These are phyloP conservation scores for Dissophora globulifera DNA, from an alignment of 192 early-diverging fungal species.

Conservation along the genomic window DNA sequence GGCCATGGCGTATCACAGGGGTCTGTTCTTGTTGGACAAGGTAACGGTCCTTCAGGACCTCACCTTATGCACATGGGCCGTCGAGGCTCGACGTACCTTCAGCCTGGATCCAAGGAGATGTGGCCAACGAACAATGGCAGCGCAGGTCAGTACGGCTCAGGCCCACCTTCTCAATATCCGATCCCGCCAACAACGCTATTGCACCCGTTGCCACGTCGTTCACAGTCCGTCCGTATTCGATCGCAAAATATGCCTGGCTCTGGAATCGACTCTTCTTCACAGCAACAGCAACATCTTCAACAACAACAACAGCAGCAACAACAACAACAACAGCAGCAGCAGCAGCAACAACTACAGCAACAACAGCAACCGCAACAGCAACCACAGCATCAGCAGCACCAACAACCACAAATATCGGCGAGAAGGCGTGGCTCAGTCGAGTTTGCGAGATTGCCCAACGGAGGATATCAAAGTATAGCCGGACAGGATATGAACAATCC, in stretches of 20 bases:
- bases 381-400: background rate
- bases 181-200: conserved; percentile 31
- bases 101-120: background rate
- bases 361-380: background rate
- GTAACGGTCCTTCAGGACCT: no score
- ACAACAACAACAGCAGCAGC: background rate
- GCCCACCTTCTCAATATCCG: conserved; percentile 19
- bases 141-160: background rate
- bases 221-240: conserved; percentile 24
- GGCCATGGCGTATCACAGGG: no score
- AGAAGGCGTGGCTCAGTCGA: conserved; percentile 13
- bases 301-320: conserved; percentile 4
- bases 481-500: background rate
- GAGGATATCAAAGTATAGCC: conserved; percentile 15
- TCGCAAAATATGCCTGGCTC: no score
- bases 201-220: conserved; percentile 26
- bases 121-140: background rate
- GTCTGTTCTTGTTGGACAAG: no score
- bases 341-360: conserved; percentile 8
- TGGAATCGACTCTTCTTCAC: background rate
- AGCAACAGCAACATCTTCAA: conserved; percentile 1
- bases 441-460: conserved; percentile 5
- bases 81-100: background rate
- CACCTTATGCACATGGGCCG: background rate
- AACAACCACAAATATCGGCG: background rate